Evolutionary conservation across 2,329 filamentous ascomycete species (phyloP), one percentile per base, ranked within the genome.

Genomic region (Stachybotrys elegans): DNA sequence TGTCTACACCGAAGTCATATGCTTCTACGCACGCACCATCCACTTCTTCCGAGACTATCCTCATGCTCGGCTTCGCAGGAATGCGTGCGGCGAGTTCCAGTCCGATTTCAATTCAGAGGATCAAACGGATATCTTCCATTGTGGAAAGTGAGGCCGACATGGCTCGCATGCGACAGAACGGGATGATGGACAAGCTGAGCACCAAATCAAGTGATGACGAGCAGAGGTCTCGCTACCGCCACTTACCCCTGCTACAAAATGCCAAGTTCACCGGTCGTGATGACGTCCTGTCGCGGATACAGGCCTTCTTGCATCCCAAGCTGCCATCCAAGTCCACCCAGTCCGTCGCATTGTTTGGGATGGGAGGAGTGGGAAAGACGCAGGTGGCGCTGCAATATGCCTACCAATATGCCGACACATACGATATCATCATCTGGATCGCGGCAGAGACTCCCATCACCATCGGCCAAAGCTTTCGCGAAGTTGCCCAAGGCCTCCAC

Each of bases 331-430:
- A 35, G 17, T 32, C 22, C 21, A 19, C 29, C 16, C 56, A 55
- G 42, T 59, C 58, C 1, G 48, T 61, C 11, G 58, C 58, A 4
- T 48, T 63, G 22, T 52, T 58, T 40, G 60, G 59, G 2, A 52
- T 62, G 25, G 55, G 57, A 13, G 60, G 60, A 4, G 55, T 60
- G 6, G 44, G 60, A 3, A 63, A 63, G 43, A 59, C 60, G 4
- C 54, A 59, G 43, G 43, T 62, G 31, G 57, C 59, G 8, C 43
- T 56, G 8, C 48, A 59, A 31, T 63, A 57, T 39, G 57, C 54
- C 13, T 52, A 56, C 40, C 43, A 40, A 16, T 52, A 46, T 37
- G 22, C 42, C 27, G 43, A 54, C 14, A 45, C 39, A 16, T 61
- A 44, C 42, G 50, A 59, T 20, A 48, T 48, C 13, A 51, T 59